Percentiles rank a stretch among this genome's conserved stretches.
Evolutionary conservation across 176 grass and related monocot species (phyloP).

Genomic region (Olyra latifolia): DNA sequence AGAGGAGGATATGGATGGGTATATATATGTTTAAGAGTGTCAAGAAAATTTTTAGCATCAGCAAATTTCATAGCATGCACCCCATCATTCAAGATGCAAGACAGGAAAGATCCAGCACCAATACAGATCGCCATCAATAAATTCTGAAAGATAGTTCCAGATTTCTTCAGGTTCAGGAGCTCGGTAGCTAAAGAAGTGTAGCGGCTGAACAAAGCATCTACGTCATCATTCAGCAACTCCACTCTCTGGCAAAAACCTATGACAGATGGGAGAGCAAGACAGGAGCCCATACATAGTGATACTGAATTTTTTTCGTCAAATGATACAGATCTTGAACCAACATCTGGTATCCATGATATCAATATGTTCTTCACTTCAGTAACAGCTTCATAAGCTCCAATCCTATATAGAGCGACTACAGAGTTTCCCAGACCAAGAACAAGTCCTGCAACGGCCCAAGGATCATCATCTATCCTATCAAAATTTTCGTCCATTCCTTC

Average conservation of each 20-base stretch:
- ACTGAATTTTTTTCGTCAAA: constrained; percentile 53
- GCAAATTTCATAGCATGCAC: constrained; percentile 64
- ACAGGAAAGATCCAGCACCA: constrained; percentile 80
- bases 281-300: constrained; percentile 73
- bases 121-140: constrained; percentile 79
- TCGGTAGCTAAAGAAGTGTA: constrained; percentile 73
- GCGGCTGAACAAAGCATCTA: constrained; percentile 65
- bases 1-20: constrained; percentile 59
- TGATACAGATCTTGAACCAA: constrained; percentile 34
- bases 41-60: constrained; percentile 61
- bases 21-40: constrained; percentile 65
- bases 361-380: constrained; percentile 78
- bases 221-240: constrained; percentile 66
- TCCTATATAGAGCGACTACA: constrained; percentile 66
- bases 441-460: constrained; percentile 81
- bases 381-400: constrained; percentile 68
- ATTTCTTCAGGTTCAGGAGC: constrained; percentile 66
- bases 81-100: constrained; percentile 70
- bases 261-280: constrained; percentile 73
- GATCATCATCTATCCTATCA: constrained; percentile 70
- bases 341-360: constrained; percentile 72
- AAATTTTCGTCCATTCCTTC: constrained; percentile 48
- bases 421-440: constrained; percentile 74
- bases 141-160: constrained; percentile 70
- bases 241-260: constrained; percentile 82